Evolutionary conservation across 805 yeast species (phyloP), one percentile per base, ranked within the genome.

Genomic region (Candida coquimbonensis): DNA sequence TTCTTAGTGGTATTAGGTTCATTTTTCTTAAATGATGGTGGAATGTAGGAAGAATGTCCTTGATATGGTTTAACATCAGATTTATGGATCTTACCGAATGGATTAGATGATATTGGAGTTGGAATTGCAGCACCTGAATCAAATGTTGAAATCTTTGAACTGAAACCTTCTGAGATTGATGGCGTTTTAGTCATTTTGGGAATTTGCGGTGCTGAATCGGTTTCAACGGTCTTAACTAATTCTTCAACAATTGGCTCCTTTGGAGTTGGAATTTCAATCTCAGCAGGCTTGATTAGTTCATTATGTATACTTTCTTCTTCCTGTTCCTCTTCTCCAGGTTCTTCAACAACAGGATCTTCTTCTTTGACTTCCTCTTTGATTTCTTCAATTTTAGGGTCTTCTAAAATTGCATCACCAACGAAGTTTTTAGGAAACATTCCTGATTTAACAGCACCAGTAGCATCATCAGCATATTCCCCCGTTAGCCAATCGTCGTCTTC

Each of bases 401-500:
- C 36, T 16, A 14, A 44, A 13, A 52, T 47, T 16, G 50, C 46
- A 5, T 40, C 56, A 16, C 49, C 78, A 6, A 91, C 98, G 67
- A 87, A 91, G 58, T 79, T 80, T 60, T 76, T 78, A 4, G 99
- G 99, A 56, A 93, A 93, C 68, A 90, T 81, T 8, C 99, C 99
- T 19, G 75, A 64, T 39, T 67, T 64, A 25, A 53, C 38, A 9
- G 51, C 57, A 6, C 87, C 87, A 17, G 31, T 29, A 9, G 45
- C 37, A 1, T 47, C 34, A 49, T 68, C 75, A 4, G 56, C 57
- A 55, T 75, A 84, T 5, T 72, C 67, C 4, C 99, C 99, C 36
- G 75, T 69, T 59, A 78, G 84, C 98, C 98, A 93, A 51, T 90
- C 96, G 7, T 81, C 95, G 62, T 91, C 97, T 54, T 88, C 96